Evolutionary conservation across 495 filamentous ascomycete genomes (phyloP), one percentile per base, ranked within the genome.

Genomic region (Talaromyces wortmannii): DNA sequence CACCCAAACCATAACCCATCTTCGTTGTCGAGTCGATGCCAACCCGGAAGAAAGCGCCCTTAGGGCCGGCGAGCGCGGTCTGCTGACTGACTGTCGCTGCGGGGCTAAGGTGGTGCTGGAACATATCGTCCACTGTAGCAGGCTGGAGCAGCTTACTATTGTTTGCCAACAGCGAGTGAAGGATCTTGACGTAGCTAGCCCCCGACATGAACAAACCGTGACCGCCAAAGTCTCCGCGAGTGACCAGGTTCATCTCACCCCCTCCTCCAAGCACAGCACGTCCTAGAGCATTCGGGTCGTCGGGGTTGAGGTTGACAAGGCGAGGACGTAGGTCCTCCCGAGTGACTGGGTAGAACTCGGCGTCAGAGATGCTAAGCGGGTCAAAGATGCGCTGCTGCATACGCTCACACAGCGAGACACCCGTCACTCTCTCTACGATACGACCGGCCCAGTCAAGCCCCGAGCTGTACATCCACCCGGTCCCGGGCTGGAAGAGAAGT

Each of bases 391-490:
- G 61, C 56, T 60, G 52, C 16, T 71, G 59, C 65, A 84, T 73
- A 57, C 70, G 73, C 16, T 77, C 63, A 11, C 72, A 70, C 23
- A 83, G 59, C 2, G 61, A 66, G 23, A 55, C 18, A 13, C 65
- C 63, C 2, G 66, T 72, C 2, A 77, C 65, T 1, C 70, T 62
- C 45, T 74, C 68, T 6, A 83, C 63, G 1, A 76, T 53, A 1
- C 66, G 62, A 7, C 79, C 76, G 0, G 77, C 76, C 78, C 79
- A 82, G 59, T 83, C 79, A 1, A 79, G 59, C n/a, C 73, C 66
- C 1, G 63, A 55, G 3, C 78, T 70, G 55, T 83, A 84, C 47
- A 65, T 60, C 80, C 72, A 84, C 13, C 64, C 61, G 3, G 63
- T 63, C 2, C 80, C 80, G 0, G 79, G 80, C 31, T 81, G 71